A percentile compares a stretch with the other conserved stretches of the same genome.
These are phyloP conservation scores for Kwoniella pini DNA, from an alignment of 768 basidiomycete genomes.

Conservation along the genomic window DNA sequence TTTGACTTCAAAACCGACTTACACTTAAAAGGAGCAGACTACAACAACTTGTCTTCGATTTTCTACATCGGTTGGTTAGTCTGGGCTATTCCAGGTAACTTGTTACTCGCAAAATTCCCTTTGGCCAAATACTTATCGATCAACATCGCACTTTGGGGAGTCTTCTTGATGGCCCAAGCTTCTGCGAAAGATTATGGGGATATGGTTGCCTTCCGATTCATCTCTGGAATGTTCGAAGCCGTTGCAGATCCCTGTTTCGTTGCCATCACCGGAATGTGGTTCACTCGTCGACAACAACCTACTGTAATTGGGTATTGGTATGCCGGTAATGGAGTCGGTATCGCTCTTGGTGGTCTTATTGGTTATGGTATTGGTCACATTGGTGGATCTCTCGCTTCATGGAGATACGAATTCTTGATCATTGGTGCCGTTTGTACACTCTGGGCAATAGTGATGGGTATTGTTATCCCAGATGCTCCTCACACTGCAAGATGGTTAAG, in stretches of 20 bases:
- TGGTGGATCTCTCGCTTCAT: slow-evolving; percentile 47
- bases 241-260: slow-evolving; percentile 52
- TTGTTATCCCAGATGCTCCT: slow-evolving; percentile 51
- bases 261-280: slow-evolving; percentile 55
- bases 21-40: slow-evolving; percentile 52
- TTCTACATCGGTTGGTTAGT: slow-evolving; percentile 56
- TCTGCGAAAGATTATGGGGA: slow-evolving; percentile 53
- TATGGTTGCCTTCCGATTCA: slow-evolving; percentile 55
- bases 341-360: slow-evolving; percentile 57
- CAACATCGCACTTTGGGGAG: slow-evolving; percentile 41
- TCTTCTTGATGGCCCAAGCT: slow-evolving; percentile 57
- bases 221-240: slow-evolving; percentile 56
- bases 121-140: slow-evolving; percentile 42
- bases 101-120: slow-evolving; percentile 46
- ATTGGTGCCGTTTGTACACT: slow-evolving; percentile 40
- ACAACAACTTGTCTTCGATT: slow-evolving; percentile 51
- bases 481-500: slow-evolving; percentile 44
- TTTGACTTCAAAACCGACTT: slow-evolving; percentile 55
- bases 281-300: slow-evolving; percentile 57
- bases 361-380: slow-evolving; percentile 50
- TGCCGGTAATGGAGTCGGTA: slow-evolving; percentile 56
- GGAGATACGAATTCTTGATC: slow-evolving; percentile 53
- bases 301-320: slow-evolving; percentile 56
- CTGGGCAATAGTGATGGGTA: slow-evolving; percentile 45
- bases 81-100: slow-evolving; percentile 58